Base-by-base conservation (phyloP, 1,139 yeast species). In the Saccharomyces hybrid region DNA sequence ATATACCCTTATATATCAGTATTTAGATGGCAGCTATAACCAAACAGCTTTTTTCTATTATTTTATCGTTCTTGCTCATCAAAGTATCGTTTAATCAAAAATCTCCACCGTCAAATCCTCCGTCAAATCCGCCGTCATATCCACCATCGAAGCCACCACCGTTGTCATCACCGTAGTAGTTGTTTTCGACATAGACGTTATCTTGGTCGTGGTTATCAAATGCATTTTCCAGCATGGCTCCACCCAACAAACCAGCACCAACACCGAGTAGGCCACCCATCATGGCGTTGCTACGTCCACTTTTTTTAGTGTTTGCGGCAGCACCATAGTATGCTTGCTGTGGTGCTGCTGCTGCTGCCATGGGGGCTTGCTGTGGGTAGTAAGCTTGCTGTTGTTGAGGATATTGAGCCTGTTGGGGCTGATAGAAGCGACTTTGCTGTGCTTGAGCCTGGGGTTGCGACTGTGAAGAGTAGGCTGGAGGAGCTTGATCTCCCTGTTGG, bases 241-340 rank as follows among this genome's bases (percentile, higher is more conserved):
- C 95, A 56, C 95, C 95, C 5, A 87, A 71, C 55, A 87, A 66
- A 71, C 96, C 96, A 31, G 86, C 93, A 62, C 93, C 95, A 0
- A 83, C 85, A 62, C 95, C 96, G 29, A 86, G 82, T 73, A 81
- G 64, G 42, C 83, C 80, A 14, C 82, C 78, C 54, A 65, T 60
- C 51, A 75, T 74, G 14, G 50, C 51, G 16, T 76, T 73, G 26
- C 63, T 63, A 47, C 63, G 58, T 3, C 67, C 67, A 42, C 60
- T 58, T 28, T 52, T 31, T 56, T 60, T 38, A 55, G 68, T 31
- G 60, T 67, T 53, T 62, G 70, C 48, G 64, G 71, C 59, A 66
- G 74, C 16, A 59, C 68, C 52, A 63, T 63, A 27, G 63, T 59
- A 49, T 44, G 63, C 54, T 49, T 58, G 62, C 48, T 52, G 58